A percentile compares a stretch with the other conserved stretches of the same genome.
These are phyloP conservation scores for Fusarium tuaranense DNA, from an alignment of 2,329 filamentous ascomycete genomes.

Conservation along the genomic window DNA sequence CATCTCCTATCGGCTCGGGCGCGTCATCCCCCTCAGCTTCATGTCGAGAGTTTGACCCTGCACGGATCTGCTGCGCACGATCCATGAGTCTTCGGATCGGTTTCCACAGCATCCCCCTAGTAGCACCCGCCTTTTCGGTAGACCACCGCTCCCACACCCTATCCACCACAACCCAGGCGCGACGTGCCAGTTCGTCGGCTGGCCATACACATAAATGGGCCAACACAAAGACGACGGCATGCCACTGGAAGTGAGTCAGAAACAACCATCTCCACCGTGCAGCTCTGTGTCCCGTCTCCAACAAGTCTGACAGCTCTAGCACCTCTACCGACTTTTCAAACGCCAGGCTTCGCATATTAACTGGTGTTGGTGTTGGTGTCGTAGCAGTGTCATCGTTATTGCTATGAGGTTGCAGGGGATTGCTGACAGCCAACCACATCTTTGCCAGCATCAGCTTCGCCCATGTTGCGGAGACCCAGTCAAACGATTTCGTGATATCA, in stretches of 20 bases:
- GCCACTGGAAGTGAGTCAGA: slow-evolving; percentile 74
- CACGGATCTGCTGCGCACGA: not conserved
- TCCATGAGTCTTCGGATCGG: not conserved
- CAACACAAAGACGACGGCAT: slow-evolving; percentile 70
- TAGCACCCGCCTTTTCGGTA: not conserved
- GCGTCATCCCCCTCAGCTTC: not conserved
- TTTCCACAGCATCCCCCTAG: not conserved
- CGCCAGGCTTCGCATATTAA: not conserved
- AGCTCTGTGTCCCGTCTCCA: slow-evolving; percentile 68
- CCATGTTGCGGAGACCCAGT: not conserved
- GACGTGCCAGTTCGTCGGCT: not conserved
- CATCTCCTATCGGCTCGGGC: not conserved
- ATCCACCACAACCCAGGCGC: not conserved
- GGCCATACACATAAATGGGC: slow-evolving; percentile 62
- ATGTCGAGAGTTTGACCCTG: not conserved
- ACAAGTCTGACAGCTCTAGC: slow-evolving; percentile 68
- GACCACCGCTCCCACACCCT: not conserved
- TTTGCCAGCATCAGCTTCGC: not conserved
- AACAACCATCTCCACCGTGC: slow-evolving; percentile 75
- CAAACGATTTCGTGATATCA: not conserved
- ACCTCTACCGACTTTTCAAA: slow-evolving; percentile 64
- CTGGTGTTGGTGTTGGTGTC: too few species aligned
- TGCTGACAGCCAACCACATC: not conserved
- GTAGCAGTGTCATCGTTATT: not conserved
- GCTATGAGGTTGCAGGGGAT: not conserved